Percentiles rank a stretch among this genome's conserved stretches.
Evolutionary conservation across 1,284 basidiomycete genomes (phyloP).

Genomic region (Hymenochaete sp.): DNA sequence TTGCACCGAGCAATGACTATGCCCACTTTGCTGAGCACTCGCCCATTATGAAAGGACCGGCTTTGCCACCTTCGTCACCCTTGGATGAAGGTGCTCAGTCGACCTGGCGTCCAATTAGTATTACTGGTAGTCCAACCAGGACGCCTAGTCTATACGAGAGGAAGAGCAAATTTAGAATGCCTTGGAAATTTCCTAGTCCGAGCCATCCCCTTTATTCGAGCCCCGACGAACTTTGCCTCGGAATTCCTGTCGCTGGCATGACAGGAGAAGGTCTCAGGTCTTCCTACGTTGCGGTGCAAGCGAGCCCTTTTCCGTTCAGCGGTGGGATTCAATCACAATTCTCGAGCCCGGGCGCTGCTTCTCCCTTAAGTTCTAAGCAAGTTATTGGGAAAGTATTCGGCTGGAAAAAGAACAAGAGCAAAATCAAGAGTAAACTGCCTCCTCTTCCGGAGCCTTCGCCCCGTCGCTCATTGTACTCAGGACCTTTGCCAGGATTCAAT

Average conservation of each 20-base stretch:
- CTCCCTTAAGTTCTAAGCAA: slow-evolving; percentile 14
- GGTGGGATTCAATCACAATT: slow-evolving; percentile 3
- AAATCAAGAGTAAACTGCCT: slow-evolving; percentile 7
- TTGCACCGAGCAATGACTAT: neutral
- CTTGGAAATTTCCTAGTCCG: slow-evolving; percentile 17
- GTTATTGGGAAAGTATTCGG: slow-evolving; percentile 16
- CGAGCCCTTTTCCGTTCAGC: slow-evolving; percentile 12
- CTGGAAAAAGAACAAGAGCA: slow-evolving; percentile 9
- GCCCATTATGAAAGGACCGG: neutral
- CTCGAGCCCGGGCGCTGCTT: slow-evolving; percentile 14
- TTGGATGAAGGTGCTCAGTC: slow-evolving; percentile 1
- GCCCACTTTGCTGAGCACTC: neutral
- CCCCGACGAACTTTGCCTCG: slow-evolving; percentile 15
- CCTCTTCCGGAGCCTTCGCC: slow-evolving; percentile 12
- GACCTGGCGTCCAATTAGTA: slow-evolving; percentile 2
- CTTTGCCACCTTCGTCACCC: slow-evolving; percentile 12
- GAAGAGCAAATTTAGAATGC: slow-evolving; percentile 3
- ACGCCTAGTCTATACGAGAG: neutral
- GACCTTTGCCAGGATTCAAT: slow-evolving; percentile 12
- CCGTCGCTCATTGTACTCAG: slow-evolving; percentile 8
- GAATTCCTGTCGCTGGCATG: slow-evolving; percentile 15
- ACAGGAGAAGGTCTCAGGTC: slow-evolving; percentile 14
- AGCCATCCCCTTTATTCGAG: slow-evolving; percentile 15
- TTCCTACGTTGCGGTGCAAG: slow-evolving; percentile 12
- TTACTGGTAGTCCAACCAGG: neutral